Evolutionary conservation across 768 basidiomycete genomes (phyloP).

Genomic region (Phanerochaete sordida): DNA sequence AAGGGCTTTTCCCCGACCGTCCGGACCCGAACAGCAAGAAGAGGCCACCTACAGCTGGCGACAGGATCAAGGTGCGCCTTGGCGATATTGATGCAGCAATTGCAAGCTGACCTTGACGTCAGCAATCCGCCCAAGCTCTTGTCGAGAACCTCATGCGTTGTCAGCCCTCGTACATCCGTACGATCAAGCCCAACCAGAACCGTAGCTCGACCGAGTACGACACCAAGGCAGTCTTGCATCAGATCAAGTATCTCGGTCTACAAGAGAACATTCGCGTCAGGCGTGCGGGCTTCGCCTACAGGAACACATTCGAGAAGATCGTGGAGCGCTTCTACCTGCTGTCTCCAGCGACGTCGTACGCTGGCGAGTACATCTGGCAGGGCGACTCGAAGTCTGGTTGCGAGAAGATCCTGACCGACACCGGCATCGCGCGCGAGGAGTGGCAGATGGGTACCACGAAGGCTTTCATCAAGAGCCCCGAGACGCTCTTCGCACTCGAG

Average conservation of each 20-base stretch:
- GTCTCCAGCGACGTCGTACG: conserved; percentile 94
- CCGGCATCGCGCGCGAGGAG: conserved; percentile 93
- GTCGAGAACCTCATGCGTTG: conserved; percentile 98
- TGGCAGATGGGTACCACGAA: conserved; percentile 99
- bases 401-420: conserved; percentile 88
- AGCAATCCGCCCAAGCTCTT: conserved; percentile 92
- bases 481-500: conserved; percentile 98
- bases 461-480: conserved; percentile 99
- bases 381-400: conserved; percentile 91
- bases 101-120: neutral
- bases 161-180: conserved; percentile 97
- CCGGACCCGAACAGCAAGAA: conserved; percentile 98
- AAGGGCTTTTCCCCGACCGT: conserved; percentile 86
- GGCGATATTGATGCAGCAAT: neutral
- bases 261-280: conserved; percentile 99
- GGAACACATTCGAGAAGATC: conserved; percentile 99
- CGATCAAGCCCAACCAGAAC: conserved; percentile 99
- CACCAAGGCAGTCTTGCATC: conserved; percentile 91
- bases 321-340: conserved; percentile 96
- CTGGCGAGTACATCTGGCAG: conserved; percentile 97
- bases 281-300: conserved; percentile 95
- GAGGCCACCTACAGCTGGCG: conserved; percentile 94
- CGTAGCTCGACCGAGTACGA: conserved; percentile 91
- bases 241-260: conserved; percentile 97
- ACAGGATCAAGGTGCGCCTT: conserved; percentile 83